Evolutionary conservation across 352 stramenopile species (phyloP).

Genomic region (Pythium brachiatum): DNA sequence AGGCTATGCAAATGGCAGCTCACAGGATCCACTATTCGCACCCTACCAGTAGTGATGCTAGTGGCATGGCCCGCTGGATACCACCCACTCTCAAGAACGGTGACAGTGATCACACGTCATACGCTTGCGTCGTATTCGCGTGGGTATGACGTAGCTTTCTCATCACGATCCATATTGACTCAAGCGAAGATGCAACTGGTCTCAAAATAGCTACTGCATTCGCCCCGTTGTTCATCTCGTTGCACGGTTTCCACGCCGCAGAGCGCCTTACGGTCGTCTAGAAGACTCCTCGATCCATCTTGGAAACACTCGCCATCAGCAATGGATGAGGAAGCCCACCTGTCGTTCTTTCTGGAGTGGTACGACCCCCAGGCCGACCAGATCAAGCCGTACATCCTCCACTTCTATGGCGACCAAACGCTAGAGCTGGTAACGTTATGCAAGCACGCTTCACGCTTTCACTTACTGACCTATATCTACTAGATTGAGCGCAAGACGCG

Average conservation of each 20-base stretch:
- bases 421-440: constrained; percentile 59
- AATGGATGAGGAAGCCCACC: constrained; percentile 55
- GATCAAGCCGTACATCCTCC: constrained; percentile 67
- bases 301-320: neutral
- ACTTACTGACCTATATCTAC: neutral
- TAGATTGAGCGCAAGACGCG: constrained; percentile 62
- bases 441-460: neutral
- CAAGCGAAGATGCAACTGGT: neutral
- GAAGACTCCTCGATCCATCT: no score
- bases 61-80: no score
- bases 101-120: no score
- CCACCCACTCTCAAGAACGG: no score
- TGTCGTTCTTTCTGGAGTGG: constrained; percentile 81
- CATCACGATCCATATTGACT: no score
- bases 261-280: no score
- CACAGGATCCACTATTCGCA: no score
- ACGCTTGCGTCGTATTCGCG: no score
- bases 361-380: constrained; percentile 68
- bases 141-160: no score
- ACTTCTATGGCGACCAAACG: constrained; percentile 71
- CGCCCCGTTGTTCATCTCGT: no score
- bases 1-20: neutral
- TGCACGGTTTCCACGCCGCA: neutral
- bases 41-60: no score
- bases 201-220: neutral